Percentiles rank a stretch among this genome's conserved stretches.
Evolutionary conservation across 306 rosid species (phyloP).

Genomic region (Abrus pulchellus): DNA sequence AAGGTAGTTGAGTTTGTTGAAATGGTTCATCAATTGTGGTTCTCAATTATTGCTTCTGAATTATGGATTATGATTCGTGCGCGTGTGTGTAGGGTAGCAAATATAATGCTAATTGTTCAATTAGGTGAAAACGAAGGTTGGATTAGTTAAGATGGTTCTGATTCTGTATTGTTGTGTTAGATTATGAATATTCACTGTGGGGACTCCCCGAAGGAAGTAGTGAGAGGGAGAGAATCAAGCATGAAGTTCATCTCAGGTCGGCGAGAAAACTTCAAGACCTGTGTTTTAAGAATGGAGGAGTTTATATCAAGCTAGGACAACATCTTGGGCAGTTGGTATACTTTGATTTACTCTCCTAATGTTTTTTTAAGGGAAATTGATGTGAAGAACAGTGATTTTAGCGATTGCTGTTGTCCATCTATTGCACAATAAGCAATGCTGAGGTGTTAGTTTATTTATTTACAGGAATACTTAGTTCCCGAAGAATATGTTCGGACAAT

Average conservation of each 20-base stretch:
- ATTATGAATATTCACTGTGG: slow-evolving; percentile 85
- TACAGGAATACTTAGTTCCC: slow-evolving; percentile 90
- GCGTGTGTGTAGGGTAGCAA: neutral
- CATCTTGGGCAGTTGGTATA: slow-evolving; percentile 94
- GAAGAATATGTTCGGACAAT: slow-evolving; percentile 81
- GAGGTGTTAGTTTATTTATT: slow-evolving; percentile 35
- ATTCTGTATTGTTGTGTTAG: slow-evolving; percentile 52
- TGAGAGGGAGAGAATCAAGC: slow-evolving; percentile 71
- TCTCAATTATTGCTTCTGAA: neutral
- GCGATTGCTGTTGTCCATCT: neutral
- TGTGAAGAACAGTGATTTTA: slow-evolving; percentile 22
- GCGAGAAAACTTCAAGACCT: slow-evolving; percentile 84
- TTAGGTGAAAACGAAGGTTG: slow-evolving; percentile 45
- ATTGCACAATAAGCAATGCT: slow-evolving; percentile 6
- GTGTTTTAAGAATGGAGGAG: slow-evolving; percentile 93
- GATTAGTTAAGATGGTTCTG: slow-evolving; percentile 22
- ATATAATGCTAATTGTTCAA: neutral
- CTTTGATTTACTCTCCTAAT: slow-evolving; percentile 40
- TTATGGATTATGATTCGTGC: slow-evolving; percentile 36
- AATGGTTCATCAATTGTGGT: neutral
- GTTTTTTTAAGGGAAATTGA: slow-evolving; percentile 15
- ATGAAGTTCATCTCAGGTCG: slow-evolving; percentile 90
- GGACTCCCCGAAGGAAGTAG: slow-evolving; percentile 80
- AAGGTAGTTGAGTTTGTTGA: slow-evolving; percentile 32
- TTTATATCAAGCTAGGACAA: slow-evolving; percentile 97